Base-by-base conservation (phyloP, 2,329 filamentous ascomycete species). In the Cercospora sesami region DNA sequence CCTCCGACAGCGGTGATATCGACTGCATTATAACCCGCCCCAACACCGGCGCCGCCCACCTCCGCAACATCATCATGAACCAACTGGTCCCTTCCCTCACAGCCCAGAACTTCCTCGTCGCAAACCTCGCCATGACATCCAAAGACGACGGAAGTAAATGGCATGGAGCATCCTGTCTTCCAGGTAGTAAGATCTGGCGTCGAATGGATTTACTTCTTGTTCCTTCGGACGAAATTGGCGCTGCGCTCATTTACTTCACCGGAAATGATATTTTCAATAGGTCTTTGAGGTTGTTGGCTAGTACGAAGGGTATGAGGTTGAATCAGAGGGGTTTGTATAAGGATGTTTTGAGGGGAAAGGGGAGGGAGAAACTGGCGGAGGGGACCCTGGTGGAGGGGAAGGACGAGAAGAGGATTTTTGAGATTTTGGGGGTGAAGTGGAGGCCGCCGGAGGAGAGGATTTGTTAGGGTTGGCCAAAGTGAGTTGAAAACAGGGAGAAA, bases 211-310 rank as follows among this genome's bases (percentile, higher is more conserved):
- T 97, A 21, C 82, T 97, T 1, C 85, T 96, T 4, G 94, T 97
- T 0, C 93, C 94, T 0, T 89, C 89, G 72, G 83, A 86, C 1
- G 90, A 97, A 78, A 84, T 93, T 61, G 94, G 94, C 1, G 94
- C 92, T 0, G 93, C 94, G 0, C 78, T 97, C 69, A 86, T 97
- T n/a, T 97, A 97, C 77, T 98, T 97, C 76, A 97, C 94, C 0
- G 94, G 94, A 0, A 95, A 97, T 73, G 94, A 97, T 77, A 90
- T 97, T 36, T 97, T 97, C 81, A 97, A 97, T 78, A 85, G 94
- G 16, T 96, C 92, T 75, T 87, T 97, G 78, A 83, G 94, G 71
- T 80, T 96, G 16, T 79, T 97, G 71, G 93, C 93, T 14, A 87
- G 88, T 45, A 93, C 88, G 79, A 95, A 92, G 80, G 87, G 88